Base-by-base conservation (phyloP, 257 asterid species). In the Forsythia suspensa region DNA sequence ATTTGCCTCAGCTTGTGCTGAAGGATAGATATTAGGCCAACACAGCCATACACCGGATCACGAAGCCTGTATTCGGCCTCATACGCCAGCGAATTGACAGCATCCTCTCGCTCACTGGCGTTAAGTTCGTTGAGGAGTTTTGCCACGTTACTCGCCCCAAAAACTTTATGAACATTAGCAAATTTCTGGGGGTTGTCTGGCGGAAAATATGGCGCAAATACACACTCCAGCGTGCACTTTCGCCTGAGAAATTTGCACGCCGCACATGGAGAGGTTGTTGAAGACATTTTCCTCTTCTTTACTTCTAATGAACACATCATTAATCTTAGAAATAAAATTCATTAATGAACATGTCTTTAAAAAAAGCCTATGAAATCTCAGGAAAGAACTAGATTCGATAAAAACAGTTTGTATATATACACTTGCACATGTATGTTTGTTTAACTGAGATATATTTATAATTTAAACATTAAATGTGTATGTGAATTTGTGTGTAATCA, bases 171-270 rank as follows among this genome's bases (percentile, higher is more conserved):
- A 13, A 90, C 90, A 43, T 84, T 87, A 43, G 81, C 77, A 71
- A 89, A 91, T 65, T 89, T 85, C 66, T 79, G 80, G 0, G 89
- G 88, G 70, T 89, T 83, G 21, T 86, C 87, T 1, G 96, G 90
- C 0, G 96, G 96, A 16, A 89, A 91, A 81, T 88, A 89, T 0
- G 94, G 96, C 1, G 92, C 96, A 24, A 89, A 88, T n/a, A 82
- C 88, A 12, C 96, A 91, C 41, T 86, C 90, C 3, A 81, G 82
- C 5, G 89, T 82, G 88, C 96, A 91, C 77, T 89, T 91, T 44
- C 91, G 81, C 38, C 96, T 85, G 38, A 80, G 87, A 57, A 79
- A 81, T 81, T 91, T 91, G 87, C 96, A 91, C 8, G 94, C 96
- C 3, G 94, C 94, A 11, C 96, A 91, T 0, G 96, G 91, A 6